These are phyloP conservation scores for Fusarium xylarioides DNA, from an alignment of 2,329 filamentous ascomycete genomes.

Conservation along the genomic window DNA sequence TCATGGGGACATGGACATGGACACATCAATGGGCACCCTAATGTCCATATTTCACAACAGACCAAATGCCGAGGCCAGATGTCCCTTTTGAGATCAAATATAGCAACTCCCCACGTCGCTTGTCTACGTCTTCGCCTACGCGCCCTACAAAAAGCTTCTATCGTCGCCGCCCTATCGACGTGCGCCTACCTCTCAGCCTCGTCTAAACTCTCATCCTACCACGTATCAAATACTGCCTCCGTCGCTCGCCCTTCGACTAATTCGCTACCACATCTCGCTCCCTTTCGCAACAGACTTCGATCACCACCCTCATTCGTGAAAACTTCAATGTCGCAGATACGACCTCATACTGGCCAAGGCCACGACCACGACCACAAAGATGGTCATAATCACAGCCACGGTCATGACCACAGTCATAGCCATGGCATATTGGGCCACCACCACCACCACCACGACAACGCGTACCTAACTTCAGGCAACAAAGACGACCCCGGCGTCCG, in stretches of 20 bases:
- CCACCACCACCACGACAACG: conserved; percentile 90
- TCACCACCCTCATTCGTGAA: conserved; percentile 40
- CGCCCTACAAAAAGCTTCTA: conserved; percentile 35
- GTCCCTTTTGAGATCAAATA: conserved; percentile 37
- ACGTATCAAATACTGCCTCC: conserved; percentile 32
- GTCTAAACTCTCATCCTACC: conserved; percentile 27
- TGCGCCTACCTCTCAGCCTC: conserved; percentile 39
- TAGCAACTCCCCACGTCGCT: conserved; percentile 26
- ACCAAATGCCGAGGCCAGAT: conserved; percentile 36
- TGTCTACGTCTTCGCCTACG: conserved; percentile 36
- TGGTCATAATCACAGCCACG: conserved; percentile 37
- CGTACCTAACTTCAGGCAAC: conserved; percentile 90
- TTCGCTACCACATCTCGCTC: conserved; percentile 35
- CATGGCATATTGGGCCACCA: conserved; percentile 59
- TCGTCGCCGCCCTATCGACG: conserved; percentile 39
- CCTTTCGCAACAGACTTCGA: conserved; percentile 35
- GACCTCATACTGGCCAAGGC: conserved; percentile 42
- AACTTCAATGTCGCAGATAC: conserved; percentile 46
- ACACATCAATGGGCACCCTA: conserved; percentile 12
- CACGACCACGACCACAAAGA: conserved; percentile 28
- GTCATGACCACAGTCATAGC: conserved; percentile 36
- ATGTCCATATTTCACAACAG: conserved; percentile 35
- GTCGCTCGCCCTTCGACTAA: conserved; percentile 24
- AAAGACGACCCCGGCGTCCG: conserved; percentile 75
- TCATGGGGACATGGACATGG: conserved; percentile 36